Conservation (phyloP, 768 basidiomycete species). For the Podaxis sp. region DNA sequence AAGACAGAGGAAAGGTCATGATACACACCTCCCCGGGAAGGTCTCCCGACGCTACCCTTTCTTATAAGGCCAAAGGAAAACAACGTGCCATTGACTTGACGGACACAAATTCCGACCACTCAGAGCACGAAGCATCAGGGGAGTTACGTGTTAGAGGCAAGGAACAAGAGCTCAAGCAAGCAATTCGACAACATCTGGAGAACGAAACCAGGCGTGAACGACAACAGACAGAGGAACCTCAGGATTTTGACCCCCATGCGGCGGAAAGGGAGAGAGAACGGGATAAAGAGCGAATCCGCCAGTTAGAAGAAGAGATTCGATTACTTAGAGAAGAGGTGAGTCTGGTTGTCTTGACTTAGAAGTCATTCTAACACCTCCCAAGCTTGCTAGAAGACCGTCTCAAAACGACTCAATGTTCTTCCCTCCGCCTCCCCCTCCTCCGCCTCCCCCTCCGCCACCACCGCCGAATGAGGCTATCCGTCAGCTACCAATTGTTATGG, state of each 20-base stretch:
- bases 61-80: conserved; percentile 40
- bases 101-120: conserved; percentile 10
- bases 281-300: conserved; percentile 63
- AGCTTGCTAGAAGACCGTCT: conserved; percentile 46
- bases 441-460: conserved; percentile 44
- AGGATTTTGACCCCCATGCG: conserved; percentile 20
- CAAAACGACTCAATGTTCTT: conserved; percentile 19
- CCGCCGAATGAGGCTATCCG: conserved; percentile 31
- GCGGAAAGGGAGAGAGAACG: conserved; percentile 41
- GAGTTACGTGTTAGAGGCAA: conserved; percentile 53
- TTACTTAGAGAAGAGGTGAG: conserved; percentile 56
- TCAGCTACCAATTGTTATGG: conserved; percentile 36
- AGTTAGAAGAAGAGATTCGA: conserved; percentile 65
- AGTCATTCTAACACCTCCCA: neutral
- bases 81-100: conserved; percentile 32
- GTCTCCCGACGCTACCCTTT: neutral
- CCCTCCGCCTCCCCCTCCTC: conserved; percentile 40
- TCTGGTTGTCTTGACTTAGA: conserved; percentile 1
- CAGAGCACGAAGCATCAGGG: conserved; percentile 38
- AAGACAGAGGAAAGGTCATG: conserved; percentile 28
- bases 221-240: conserved; percentile 23
- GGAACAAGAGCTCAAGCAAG: conserved; percentile 60
- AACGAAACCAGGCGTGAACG: conserved; percentile 39
- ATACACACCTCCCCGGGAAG: neutral
- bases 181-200: conserved; percentile 47